These are phyloP conservation scores for Collybia sordida DNA, from an alignment of 768 basidiomycete species.

Conservation along the genomic window DNA sequence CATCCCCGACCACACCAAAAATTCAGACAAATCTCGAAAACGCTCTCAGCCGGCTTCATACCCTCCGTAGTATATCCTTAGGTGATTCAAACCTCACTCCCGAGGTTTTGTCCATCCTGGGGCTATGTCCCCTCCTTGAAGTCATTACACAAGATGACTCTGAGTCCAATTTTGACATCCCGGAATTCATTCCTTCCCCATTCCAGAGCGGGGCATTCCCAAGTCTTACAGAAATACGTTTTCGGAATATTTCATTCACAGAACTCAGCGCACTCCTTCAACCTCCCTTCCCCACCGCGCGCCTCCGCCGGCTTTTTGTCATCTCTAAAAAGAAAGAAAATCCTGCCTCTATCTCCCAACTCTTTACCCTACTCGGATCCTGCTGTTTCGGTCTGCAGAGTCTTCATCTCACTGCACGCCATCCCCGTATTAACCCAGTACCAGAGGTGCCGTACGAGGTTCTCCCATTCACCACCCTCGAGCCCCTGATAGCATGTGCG, in stretches of 20 bases:
- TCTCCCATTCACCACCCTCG: conserved; percentile 4
- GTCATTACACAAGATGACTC: neutral
- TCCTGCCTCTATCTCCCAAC: neutral
- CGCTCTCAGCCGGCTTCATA: conserved; percentile 14
- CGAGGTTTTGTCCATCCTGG: conserved; percentile 9
- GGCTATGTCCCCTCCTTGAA: conserved; percentile 8
- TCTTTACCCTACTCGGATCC: conserved; percentile 5
- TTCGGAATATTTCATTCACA: conserved; percentile 8
- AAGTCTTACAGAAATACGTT: conserved; percentile 3
- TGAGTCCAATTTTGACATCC: too few species aligned
- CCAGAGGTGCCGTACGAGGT: neutral
- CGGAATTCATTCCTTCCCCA: conserved; percentile 5
- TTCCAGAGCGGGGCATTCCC: conserved; percentile 9
- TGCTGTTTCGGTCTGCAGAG: conserved; percentile 6
- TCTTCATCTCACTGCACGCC: neutral
- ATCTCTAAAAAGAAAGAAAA: conserved; percentile 1
- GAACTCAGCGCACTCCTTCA: conserved; percentile 6
- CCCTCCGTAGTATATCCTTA: conserved; percentile 2
- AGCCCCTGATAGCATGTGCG: conserved; percentile 8
- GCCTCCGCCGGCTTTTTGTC: conserved; percentile 6
- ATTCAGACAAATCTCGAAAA: conserved; percentile 5
- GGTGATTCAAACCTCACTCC: conserved; percentile 7
- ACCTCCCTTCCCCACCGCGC: conserved; percentile 7
- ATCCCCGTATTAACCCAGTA: neutral
- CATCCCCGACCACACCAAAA: conserved; percentile 2